Evolutionary conservation across 306 rosid genomes (phyloP), one percentile per base, ranked within the genome.

Genomic region (Myrica gale): DNA sequence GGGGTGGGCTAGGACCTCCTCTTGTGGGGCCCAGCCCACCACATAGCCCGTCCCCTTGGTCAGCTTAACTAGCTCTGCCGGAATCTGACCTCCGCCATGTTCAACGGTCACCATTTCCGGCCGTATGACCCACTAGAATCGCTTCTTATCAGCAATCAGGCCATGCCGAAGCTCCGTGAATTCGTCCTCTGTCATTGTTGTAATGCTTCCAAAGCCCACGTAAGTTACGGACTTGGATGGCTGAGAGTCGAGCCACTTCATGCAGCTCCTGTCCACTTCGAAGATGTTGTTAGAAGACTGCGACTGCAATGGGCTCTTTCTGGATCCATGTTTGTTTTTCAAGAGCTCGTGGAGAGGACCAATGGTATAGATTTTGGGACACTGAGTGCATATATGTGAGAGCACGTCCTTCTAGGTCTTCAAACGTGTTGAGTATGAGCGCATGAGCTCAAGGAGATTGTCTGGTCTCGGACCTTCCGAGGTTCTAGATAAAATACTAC

Each of bases 381-480:
- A 80, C 0, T 47, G 66, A 3, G 16, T 76, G 2, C 82, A 79
- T 1, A 88, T 57, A 0, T 76, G 76, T 21, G 77, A 57, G 13
- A 88, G 69, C 2, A 85, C 47, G 86, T 4, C 74, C 76, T 63
- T 91, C 97, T 32, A 89, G 71, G 0, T 88, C 92, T n/a, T 91
- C 90, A 15, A 85, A 89, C 0, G 97, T 82, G 88, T 91, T 91
- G 56, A 89, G 54, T 6, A n/a, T n/a, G n/a, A n/a, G n/a, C n/a
- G n/a, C n/a, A n/a, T n/a, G n/a, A n/a, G n/a, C n/a, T n/a, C n/a
- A n/a, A n/a, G n/a, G n/a, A n/a, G n/a, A n/a, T n/a, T n/a, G n/a
- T n/a, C n/a, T n/a, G n/a, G n/a, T n/a, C n/a, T n/a, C n/a, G n/a
- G n/a, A n/a, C n/a, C n/a, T n/a, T n/a, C n/a, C n/a, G n/a, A n/a